Evolutionary conservation across 495 filamentous ascomycete species (phyloP), one percentile per base, ranked within the genome.

Genomic region (Penicillium ochrochloron): DNA sequence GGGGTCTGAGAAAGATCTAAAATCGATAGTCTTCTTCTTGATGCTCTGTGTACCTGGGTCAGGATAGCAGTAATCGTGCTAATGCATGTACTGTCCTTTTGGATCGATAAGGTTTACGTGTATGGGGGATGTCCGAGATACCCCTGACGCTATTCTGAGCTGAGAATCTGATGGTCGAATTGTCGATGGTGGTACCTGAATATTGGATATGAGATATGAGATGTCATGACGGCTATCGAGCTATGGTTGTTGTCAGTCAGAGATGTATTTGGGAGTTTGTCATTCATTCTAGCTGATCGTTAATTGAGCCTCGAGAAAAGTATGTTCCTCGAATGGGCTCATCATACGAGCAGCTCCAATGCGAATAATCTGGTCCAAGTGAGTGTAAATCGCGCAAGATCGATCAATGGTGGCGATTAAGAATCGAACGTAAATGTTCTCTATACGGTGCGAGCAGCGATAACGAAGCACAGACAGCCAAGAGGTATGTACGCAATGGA

Each of bases 1-100:
- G 25, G 65, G 59, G 57, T 68, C 63, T 63, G 66, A 66, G 65
- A 66, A 65, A 27, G 52, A 58, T 51, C 59, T 19, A 57, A 52
- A 61, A 59, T 66, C 65, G 57, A 70, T 72, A 72, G 65, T 58
- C 60, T 50, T 37, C 41, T 52, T 48, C 34, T 11, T 31, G 31
- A 12, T 35, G 33, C 39, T 23, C 64, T 65, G 50, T 39, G 65
- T 56, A 64, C 61, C 61, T 70, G 58, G 60, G 60, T 64, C 21
- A 17, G 19, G 57, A 52, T 27, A 29, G 12, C 21, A 27, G 59
- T 9, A 52, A 60, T 60, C 61, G 64, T 67, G 56, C 64, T 63
- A 62, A 65, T 72, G 62, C 60, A 66, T 35, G 59, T 60, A 17
- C 57, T 46, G 51, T 25, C 27, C 31, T 11, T 14, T 37, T 58